phyloP scores from a whole-genome alignment of 371 early-diverging fungal genomes.

The Dichotomocladium elegans region DNA sequence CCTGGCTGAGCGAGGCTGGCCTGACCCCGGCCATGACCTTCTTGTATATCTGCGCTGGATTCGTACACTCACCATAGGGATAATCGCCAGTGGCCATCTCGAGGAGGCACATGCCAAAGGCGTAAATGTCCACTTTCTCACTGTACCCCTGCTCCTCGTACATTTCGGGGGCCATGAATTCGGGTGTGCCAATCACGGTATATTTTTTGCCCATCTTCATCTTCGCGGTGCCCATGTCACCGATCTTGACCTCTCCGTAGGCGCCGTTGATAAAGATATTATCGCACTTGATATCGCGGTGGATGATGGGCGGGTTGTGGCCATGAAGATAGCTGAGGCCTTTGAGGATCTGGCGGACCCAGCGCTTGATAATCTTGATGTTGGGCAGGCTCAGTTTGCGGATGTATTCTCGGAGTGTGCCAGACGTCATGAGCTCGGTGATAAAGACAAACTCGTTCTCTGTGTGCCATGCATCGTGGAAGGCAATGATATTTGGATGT shows the following conservation, averaged over 20 bases:
- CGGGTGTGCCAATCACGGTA: constrained; percentile 75
- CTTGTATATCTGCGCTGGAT: constrained; percentile 83
- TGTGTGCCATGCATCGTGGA: constrained; percentile 67
- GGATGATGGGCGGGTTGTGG: constrained; percentile 83
- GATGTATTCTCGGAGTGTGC: constrained; percentile 79
- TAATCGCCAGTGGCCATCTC: constrained; percentile 90
- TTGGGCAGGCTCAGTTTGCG: constrained; percentile 67
- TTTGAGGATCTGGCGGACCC: constrained; percentile 78
- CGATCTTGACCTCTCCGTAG: constrained; percentile 88
- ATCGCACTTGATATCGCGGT: constrained; percentile 80
- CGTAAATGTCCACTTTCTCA: constrained; percentile 89
- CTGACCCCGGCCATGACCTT: constrained; percentile 77
- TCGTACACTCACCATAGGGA: constrained; percentile 86
- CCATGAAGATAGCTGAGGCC: constrained; percentile 84
- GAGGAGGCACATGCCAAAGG: constrained; percentile 90
- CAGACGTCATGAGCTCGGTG: constrained; percentile 93
- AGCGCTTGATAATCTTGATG: constrained; percentile 75
- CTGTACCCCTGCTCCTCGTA: constrained; percentile 86
- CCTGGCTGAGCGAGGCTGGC: constrained; percentile 71
- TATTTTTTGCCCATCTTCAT: constrained; percentile 55
- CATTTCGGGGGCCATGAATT: constrained; percentile 93
- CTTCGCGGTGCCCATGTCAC: constrained; percentile 76
- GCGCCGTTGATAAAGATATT: constrained; percentile 92
- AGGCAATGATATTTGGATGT: constrained; percentile 86
- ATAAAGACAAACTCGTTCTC: constrained; percentile 82